These are phyloP conservation scores for Hortiboletus rubellus DNA, from an alignment of 1,284 basidiomycete genomes.

Conservation along the genomic window DNA sequence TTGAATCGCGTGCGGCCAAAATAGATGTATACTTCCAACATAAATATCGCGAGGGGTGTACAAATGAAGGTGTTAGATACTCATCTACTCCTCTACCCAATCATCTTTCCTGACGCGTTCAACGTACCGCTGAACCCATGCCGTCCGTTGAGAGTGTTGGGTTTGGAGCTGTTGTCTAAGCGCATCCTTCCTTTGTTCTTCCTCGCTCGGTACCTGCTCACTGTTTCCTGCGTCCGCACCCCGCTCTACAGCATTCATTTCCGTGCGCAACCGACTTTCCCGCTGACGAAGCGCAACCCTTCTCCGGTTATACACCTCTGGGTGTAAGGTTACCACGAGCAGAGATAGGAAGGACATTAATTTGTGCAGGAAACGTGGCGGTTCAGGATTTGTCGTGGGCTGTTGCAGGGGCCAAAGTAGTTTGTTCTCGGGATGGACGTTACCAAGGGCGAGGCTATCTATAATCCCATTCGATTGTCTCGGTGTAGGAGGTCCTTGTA, in stretches of 20 bases:
- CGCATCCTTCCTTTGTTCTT: slow-evolving; percentile 35
- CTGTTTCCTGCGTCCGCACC: slow-evolving; percentile 36
- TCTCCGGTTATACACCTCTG: slow-evolving; percentile 74
- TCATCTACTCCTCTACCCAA: slow-evolving; percentile 62
- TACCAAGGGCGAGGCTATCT: slow-evolving; percentile 56
- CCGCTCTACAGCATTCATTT: slow-evolving; percentile 53
- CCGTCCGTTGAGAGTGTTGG: slow-evolving; percentile 51
- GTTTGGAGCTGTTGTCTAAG: slow-evolving; percentile 42
- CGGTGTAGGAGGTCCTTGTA: slow-evolving; percentile 26
- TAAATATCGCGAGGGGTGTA: slow-evolving; percentile 1
- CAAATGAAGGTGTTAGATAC: slow-evolving; percentile 20
- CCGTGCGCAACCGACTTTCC: slow-evolving; percentile 68
- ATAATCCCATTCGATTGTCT: slow-evolving; percentile 41
- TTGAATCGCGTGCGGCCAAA: slow-evolving; percentile 1
- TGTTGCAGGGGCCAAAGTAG: slow-evolving; percentile 44
- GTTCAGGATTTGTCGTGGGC: slow-evolving; percentile 31
- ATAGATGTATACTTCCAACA: not conserved
- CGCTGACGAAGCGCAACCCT: slow-evolving; percentile 57
- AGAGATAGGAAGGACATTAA: slow-evolving; percentile 55
- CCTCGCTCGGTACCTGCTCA: slow-evolving; percentile 35
- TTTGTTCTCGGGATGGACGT: slow-evolving; percentile 56
- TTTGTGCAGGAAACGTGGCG: slow-evolving; percentile 52
- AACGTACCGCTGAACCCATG: slow-evolving; percentile 67
- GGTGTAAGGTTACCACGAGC: slow-evolving; percentile 64
- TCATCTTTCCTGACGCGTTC: slow-evolving; percentile 62